Base-by-base conservation (phyloP, 164 flowering plant species). In the Vitis labrusca region DNA sequence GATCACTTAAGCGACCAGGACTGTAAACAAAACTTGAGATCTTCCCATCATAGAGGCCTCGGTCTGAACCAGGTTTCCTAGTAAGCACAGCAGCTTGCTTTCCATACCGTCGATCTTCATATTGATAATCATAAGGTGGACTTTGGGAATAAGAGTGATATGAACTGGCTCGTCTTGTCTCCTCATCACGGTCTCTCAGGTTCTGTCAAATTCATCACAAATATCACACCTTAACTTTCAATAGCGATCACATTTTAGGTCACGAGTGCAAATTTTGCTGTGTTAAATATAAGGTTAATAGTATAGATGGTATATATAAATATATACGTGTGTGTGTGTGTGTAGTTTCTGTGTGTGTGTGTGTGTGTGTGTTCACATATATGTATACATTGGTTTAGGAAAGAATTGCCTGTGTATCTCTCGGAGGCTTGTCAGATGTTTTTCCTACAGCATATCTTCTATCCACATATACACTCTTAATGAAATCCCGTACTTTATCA, bases 131-230 rank as follows among this genome's bases (percentile, higher is more conserved):
- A 81, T 96, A 96, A 49, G 99, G 99, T 57, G 99, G 99, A 76
- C 99, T 96, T 74, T 96, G 99, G 61, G 99, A 96, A 77, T 82
- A 96, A 48, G 99, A 96, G 75, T 96, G 99, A 79, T 96, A 96
- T 29, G 99, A 96, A 74, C 98, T 93, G 73, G 99, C 97, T 65
- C 98, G 87, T 79, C 97, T 78, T 37, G 78, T 80, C 51, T 89
- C 94, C 66, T 85, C 95, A 74, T 86, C 97, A 67, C 65, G 79
- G 73, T 76, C 84, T 70, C 70, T 83, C 27, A 69, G 70, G 73
- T 72, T 81, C 93, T 87, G 85, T 65, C 52, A 77, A 64, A 48
- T 56, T 54, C 30, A 74, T 17, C 59, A 53, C 6, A 56, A 32
- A 63, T 51, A 72, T 12, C 37, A 73, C 10, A 62, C 11, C 63